Evolutionary conservation across 345 rosid species (phyloP).

Genomic region (Rhizophora apiculata): DNA sequence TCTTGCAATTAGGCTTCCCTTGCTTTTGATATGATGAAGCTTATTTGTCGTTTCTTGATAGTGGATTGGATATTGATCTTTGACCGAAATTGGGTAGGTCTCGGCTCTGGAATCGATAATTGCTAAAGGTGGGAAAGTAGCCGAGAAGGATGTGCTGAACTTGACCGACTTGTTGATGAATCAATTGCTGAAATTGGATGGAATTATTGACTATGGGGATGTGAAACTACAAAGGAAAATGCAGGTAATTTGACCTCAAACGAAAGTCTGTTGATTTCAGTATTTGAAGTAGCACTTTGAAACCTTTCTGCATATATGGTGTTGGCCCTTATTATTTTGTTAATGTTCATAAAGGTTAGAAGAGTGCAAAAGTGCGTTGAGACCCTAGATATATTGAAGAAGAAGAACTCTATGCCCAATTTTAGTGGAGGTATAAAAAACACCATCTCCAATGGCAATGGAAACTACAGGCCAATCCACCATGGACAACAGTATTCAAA

Average conservation of each 20-base stretch:
- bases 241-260: conserved; percentile 56
- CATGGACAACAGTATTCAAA: conserved; percentile 35
- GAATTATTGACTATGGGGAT: conserved; percentile 83
- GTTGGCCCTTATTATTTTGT: conserved; percentile 2
- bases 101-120: conserved; percentile 69
- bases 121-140: conserved; percentile 70
- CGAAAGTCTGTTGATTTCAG: no score
- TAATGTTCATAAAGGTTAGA: conserved; percentile 47
- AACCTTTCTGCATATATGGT: neutral
- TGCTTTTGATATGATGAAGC: neutral
- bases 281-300: no score
- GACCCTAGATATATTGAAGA: conserved; percentile 74
- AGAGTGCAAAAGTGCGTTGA: conserved; percentile 96
- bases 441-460: conserved; percentile 34
- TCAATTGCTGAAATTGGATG: conserved; percentile 84
- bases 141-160: conserved; percentile 64
- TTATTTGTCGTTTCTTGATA: neutral
- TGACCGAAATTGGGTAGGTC: conserved; percentile 47
- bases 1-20: neutral
- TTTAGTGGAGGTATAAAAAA: neutral
- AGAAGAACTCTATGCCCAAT: conserved; percentile 58
- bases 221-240: conserved; percentile 88
- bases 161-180: conserved; percentile 86
- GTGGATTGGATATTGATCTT: neutral
- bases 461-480: conserved; percentile 31